These are phyloP conservation scores for Tilletia setariae DNA, from an alignment of 1,284 basidiomycete species.

Conservation along the genomic window DNA sequence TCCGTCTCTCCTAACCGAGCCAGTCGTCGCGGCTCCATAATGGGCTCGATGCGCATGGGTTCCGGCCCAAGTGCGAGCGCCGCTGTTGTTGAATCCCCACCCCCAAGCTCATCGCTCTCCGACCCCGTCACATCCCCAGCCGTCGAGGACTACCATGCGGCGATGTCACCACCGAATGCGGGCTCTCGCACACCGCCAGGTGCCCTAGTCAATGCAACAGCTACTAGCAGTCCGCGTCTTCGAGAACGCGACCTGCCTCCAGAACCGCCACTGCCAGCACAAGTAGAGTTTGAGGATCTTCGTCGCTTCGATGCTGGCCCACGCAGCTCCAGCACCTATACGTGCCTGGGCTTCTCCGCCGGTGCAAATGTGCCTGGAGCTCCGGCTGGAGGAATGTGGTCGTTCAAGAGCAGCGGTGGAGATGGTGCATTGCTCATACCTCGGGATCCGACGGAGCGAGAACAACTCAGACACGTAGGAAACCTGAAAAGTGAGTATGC, in stretches of 20 bases:
- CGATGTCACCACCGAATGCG: background rate
- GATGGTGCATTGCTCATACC: slow-evolving; percentile 41
- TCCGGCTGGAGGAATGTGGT: slow-evolving; percentile 31
- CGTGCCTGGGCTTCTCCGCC: slow-evolving; percentile 28
- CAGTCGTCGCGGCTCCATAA: background rate
- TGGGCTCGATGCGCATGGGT: background rate
- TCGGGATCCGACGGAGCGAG: slow-evolving; percentile 38
- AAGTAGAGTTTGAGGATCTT: slow-evolving; percentile 31
- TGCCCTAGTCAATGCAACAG: background rate
- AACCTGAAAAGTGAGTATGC: slow-evolving; percentile 31
- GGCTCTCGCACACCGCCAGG: background rate
- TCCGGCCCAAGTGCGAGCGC: background rate
- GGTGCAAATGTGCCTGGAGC: slow-evolving; percentile 27
- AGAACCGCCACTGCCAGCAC: slow-evolving; percentile 36
- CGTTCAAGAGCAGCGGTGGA: slow-evolving; percentile 38
- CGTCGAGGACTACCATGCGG: background rate
- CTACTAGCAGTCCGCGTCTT: background rate
- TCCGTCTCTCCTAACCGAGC: background rate
- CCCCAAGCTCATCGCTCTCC: slow-evolving; percentile 2
- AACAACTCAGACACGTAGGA: slow-evolving; percentile 35
- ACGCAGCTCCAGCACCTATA: slow-evolving; percentile 34
- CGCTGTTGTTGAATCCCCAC: background rate
- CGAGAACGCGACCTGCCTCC: slow-evolving; percentile 17
- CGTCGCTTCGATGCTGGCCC: slow-evolving; percentile 41
- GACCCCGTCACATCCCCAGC: slow-evolving; percentile 3